Conservation (phyloP, 2,329 filamentous ascomycete species). For the Fusarium sp. region DNA sequence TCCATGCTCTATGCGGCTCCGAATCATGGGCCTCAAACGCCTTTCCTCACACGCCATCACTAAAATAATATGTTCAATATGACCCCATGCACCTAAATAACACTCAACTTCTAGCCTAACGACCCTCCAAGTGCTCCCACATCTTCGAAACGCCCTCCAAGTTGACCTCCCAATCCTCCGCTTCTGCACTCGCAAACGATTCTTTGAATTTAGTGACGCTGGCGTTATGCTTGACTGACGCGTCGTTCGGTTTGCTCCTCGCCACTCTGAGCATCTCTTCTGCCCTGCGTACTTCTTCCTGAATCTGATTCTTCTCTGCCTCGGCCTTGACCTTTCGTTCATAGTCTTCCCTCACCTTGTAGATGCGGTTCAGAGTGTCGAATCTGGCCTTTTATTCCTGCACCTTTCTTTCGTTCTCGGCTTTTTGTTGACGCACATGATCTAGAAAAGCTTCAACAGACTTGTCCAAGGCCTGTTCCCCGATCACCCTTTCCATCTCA, state of each 20-base stretch:
- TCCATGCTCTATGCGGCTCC: not conserved
- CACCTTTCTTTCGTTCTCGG: not conserved
- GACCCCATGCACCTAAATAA: not conserved
- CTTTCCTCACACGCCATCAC: not conserved
- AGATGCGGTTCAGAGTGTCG: not conserved
- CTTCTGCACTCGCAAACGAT: not conserved
- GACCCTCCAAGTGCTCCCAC: not conserved
- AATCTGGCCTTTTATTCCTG: not conserved
- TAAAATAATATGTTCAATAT: not conserved
- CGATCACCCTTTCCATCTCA: not conserved
- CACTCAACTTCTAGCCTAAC: not conserved
- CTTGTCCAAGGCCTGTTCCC: not conserved
- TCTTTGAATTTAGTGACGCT: not conserved
- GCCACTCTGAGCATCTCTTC: not conserved
- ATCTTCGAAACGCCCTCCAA: not conserved
- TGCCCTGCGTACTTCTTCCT: not conserved
- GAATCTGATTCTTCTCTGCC: not conserved
- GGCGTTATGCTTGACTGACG: not conserved
- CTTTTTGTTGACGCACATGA: not conserved
- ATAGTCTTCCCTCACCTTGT: not conserved
- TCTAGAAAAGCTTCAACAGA: not conserved
- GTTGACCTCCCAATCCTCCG: not conserved
- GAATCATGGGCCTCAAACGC: not conserved
- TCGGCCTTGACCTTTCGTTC: not conserved
- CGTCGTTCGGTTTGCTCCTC: not conserved